Base-by-base conservation (phyloP, 2,329 filamentous ascomycete species). In the Arthrobotrys entomopaga region DNA sequence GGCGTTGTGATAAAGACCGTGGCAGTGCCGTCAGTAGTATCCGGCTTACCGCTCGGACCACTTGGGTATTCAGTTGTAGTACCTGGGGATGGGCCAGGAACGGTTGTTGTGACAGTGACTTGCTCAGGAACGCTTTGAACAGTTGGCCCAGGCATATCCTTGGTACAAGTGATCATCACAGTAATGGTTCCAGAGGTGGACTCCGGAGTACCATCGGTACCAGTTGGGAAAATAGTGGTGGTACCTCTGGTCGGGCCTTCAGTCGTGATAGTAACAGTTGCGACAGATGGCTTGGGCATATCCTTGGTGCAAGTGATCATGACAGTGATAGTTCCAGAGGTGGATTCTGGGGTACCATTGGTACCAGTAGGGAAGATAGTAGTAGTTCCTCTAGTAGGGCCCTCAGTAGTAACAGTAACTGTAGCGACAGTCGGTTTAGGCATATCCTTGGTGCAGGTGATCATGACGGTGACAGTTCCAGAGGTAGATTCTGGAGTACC, bases 391-490 rank as follows among this genome's bases (percentile, higher is more conserved):
- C 15, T 16, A 6, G 16, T 20, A 22, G 46, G 46, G 6, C 46
- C 46, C 8, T 4, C 5, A 3, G 11, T 50, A 3, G 46, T 50
- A 7, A 20, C 19, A 20, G 46, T 50, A 5, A 22, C 20, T 8
- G 46, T 50, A 22, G 46, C 15, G 1, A 20, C 11, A 19, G 46
- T 20, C 13, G 20, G 42, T 13, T 46, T 50, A 11, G 19, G 15
- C 16, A 19, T 20, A 7, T 5, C 19, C 2, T 19, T 20, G 46
- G 46, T 50, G 20, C 46, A 50, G 3, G 46, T 50, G 19, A 50
- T 50, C n/a, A 50, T 22, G 19, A 50, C 46, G 22, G 15, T 50
- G 22, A 50, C 46, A 3, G 46, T 50, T 2, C 46, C 46, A 50
- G 46, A 19, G 7, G 46, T 50, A 5, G n/a, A 22, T 6, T 19